These are phyloP conservation scores for Fusarium penzigii DNA, from an alignment of 2,329 filamentous ascomycete genomes.

Conservation along the genomic window DNA sequence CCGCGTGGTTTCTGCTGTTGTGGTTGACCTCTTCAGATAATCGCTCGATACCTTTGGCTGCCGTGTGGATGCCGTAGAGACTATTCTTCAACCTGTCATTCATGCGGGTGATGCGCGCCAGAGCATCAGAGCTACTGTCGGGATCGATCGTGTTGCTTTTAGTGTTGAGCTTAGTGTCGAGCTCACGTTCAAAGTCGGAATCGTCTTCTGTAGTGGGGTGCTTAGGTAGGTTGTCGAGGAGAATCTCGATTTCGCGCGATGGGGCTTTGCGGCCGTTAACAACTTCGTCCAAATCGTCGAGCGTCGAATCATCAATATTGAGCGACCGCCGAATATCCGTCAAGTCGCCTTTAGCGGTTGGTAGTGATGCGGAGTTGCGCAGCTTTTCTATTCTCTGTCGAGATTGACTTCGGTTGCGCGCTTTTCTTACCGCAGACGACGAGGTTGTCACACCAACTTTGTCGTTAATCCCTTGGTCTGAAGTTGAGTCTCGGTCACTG, in stretches of 20 bases:
- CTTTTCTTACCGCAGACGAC: constrained; percentile 27
- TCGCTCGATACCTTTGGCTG: constrained; percentile 59
- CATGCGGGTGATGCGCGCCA: constrained; percentile 51
- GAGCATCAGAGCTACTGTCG: constrained; percentile 36
- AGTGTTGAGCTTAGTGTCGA: constrained; percentile 28
- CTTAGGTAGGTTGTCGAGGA: constrained; percentile 29
- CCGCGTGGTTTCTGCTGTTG: constrained; percentile 24
- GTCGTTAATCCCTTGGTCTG: constrained; percentile 34
- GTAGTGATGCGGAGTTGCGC: constrained; percentile 54
- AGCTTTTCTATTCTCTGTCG: constrained; percentile 45
- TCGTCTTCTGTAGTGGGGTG: constrained; percentile 24
- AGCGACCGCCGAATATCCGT: constrained; percentile 53
- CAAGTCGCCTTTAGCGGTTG: constrained; percentile 58
- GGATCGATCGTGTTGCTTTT: constrained; percentile 23
- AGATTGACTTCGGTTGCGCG: constrained; percentile 42
- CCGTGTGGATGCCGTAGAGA: constrained; percentile 53
- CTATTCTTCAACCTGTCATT: constrained; percentile 53
- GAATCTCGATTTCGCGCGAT: constrained; percentile 24
- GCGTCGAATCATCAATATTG: constrained; percentile 59
- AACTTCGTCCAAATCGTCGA: constrained; percentile 59
- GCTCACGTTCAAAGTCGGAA: constrained; percentile 27
- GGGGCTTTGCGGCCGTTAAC: constrained; percentile 40
- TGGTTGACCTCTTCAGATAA: constrained; percentile 53
- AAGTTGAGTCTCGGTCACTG: constrained; percentile 33
- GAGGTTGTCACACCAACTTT: constrained; percentile 22